A percentile compares a stretch with the other conserved stretches of the same genome.
These are phyloP conservation scores for Medicago arabica DNA, from an alignment of 306 rosid species.

Conservation along the genomic window DNA sequence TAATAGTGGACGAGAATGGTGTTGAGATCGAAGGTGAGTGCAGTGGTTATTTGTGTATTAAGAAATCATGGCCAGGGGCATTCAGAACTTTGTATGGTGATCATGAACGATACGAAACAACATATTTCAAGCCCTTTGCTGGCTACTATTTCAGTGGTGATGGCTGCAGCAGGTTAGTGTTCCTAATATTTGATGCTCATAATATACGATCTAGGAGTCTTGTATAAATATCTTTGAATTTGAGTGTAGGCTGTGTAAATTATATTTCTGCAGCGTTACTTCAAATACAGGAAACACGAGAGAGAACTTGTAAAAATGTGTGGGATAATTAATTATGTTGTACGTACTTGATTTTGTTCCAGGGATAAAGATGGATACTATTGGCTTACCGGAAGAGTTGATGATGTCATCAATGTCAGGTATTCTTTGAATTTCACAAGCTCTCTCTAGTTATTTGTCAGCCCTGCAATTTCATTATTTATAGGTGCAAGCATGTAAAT, in stretches of 20 bases:
- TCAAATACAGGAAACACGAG: neutral
- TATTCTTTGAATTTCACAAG: constrained; percentile 41
- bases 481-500: constrained; percentile 24
- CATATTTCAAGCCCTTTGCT: constrained; percentile 94
- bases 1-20: constrained; percentile 94
- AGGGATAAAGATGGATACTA: constrained; percentile 98
- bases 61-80: constrained; percentile 96
- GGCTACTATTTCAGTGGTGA: constrained; percentile 98
- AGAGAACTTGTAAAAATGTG: constrained; percentile 24
- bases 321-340: constrained; percentile 41
- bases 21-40: constrained; percentile 92
- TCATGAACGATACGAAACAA: constrained; percentile 95
- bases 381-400: constrained; percentile 99
- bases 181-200: constrained; percentile 29
- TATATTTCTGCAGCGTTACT: constrained; percentile 17
- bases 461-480: constrained; percentile 4
- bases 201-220: constrained; percentile 21
- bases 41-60: constrained; percentile 89
- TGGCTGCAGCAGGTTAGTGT: constrained; percentile 87
- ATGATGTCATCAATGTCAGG: constrained; percentile 99
- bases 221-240: constrained; percentile 18
- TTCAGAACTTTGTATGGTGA: constrained; percentile 96
- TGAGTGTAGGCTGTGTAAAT: constrained; percentile 10
- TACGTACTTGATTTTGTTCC: constrained; percentile 45
- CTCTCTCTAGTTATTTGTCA: constrained; percentile 6